These are phyloP conservation scores for Golubevia pallescens DNA, from an alignment of 1,284 basidiomycete species.

Conservation along the genomic window DNA sequence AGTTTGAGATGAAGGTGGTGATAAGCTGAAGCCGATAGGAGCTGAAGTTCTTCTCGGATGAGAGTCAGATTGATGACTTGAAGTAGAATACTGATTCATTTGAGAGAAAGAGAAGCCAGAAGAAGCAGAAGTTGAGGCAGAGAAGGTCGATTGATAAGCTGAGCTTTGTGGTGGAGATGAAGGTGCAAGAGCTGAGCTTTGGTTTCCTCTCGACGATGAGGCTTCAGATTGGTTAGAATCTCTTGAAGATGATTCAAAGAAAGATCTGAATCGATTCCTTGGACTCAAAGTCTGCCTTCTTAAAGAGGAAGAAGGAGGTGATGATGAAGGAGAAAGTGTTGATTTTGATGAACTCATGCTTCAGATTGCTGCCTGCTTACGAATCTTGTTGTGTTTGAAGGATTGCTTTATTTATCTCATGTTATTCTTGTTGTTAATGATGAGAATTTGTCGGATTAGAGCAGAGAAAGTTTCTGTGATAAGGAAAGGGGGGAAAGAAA, in stretches of 20 bases:
- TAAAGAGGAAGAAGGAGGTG: not conserved
- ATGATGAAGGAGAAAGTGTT: not conserved
- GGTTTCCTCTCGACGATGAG: not conserved
- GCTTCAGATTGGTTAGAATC: not conserved
- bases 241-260: not conserved
- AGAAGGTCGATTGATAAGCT: not conserved
- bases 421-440: too few species aligned
- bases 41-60: too few species aligned
- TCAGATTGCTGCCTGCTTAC: not conserved
- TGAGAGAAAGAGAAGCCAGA: too few species aligned
- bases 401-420: too few species aligned
- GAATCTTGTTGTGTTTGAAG: not conserved
- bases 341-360: not conserved
- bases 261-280: not conserved
- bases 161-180: not conserved
- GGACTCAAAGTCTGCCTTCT: too few species aligned
- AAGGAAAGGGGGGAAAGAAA: too few species aligned
- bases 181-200: not conserved
- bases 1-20: too few species aligned
- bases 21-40: too few species aligned
- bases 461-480: too few species aligned
- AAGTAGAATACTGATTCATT: not conserved
- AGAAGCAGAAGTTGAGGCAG: too few species aligned
- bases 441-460: too few species aligned
- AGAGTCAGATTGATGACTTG: too few species aligned